Conservation (phyloP, 106 monocot species). For the Agapanthus africanus region DNA sequence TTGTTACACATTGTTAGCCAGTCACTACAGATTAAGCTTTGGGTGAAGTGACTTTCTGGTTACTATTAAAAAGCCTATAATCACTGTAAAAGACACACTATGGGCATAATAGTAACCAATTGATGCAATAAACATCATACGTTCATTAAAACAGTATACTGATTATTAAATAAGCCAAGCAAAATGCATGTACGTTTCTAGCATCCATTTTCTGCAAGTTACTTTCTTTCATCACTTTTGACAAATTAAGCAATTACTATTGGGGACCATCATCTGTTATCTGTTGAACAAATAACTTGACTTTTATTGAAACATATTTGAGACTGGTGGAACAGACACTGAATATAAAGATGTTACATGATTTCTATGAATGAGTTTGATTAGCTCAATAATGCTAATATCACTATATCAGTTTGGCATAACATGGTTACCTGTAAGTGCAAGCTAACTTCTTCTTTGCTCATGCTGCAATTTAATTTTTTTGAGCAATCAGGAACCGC, state of each 20-base stretch:
- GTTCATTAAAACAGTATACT: neutral
- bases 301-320: neutral
- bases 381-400: neutral
- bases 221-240: neutral
- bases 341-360: neutral
- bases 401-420: too few relatives aligned
- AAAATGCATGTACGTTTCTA: too few relatives aligned
- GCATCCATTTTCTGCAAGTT: neutral
- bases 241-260: neutral
- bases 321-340: neutral
- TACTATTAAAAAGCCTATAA: too few relatives aligned
- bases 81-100: neutral
- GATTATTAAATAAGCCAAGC: neutral
- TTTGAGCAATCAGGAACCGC: too few relatives aligned
- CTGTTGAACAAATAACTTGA: neutral
- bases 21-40: too few relatives aligned
- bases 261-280: neutral
- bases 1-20: too few relatives aligned
- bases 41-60: too few relatives aligned
- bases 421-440: slow-evolving; percentile 44
- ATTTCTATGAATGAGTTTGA: neutral
- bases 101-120: neutral
- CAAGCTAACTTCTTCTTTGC: slow-evolving; percentile 16
- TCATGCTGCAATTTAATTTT: too few relatives aligned
- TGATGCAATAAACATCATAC: neutral